A percentile compares a stretch with the other conserved stretches of the same genome.
Evolutionary conservation across 345 rosid genomes (phyloP).

Genomic region (Lumnitzera racemosa): DNA sequence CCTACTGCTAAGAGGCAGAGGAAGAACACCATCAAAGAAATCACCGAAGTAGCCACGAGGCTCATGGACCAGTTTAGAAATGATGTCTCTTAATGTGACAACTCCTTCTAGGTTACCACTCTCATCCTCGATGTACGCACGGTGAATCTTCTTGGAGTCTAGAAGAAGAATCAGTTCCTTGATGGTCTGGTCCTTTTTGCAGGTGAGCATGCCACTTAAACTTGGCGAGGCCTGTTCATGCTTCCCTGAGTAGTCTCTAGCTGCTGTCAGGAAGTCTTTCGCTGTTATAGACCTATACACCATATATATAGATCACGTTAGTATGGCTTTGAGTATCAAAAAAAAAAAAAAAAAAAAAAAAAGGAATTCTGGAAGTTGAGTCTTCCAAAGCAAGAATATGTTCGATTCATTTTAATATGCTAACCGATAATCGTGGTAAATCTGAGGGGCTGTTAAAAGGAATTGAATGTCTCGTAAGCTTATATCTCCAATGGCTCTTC

Average conservation of each 20-base stretch:
- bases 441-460: slow-evolving; percentile 89
- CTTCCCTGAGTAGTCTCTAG: slow-evolving; percentile 56
- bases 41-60: slow-evolving; percentile 97
- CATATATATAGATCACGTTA: no score
- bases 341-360: no score
- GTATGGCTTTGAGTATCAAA: no score
- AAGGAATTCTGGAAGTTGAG: no score
- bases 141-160: slow-evolving; percentile 59
- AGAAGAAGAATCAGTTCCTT: slow-evolving; percentile 72
- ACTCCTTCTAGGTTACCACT: slow-evolving; percentile 84
- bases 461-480: slow-evolving; percentile 86
- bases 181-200: slow-evolving; percentile 50
- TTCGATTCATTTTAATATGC: neutral
- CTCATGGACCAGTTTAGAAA: slow-evolving; percentile 84
- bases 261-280: slow-evolving; percentile 66
- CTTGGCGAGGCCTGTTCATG: slow-evolving; percentile 40
- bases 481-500: slow-evolving; percentile 76
- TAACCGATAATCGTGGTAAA: slow-evolving; percentile 83
- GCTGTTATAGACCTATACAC: slow-evolving; percentile 67
- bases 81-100: slow-evolving; percentile 83
- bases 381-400: no score
- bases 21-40: slow-evolving; percentile 87
- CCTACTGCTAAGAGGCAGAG: slow-evolving; percentile 64
- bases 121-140: slow-evolving; percentile 75
- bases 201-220: slow-evolving; percentile 58